These are phyloP conservation scores for Yamadazyma diddensiae DNA, from an alignment of 1,139 yeast genomes.

Conservation along the genomic window DNA sequence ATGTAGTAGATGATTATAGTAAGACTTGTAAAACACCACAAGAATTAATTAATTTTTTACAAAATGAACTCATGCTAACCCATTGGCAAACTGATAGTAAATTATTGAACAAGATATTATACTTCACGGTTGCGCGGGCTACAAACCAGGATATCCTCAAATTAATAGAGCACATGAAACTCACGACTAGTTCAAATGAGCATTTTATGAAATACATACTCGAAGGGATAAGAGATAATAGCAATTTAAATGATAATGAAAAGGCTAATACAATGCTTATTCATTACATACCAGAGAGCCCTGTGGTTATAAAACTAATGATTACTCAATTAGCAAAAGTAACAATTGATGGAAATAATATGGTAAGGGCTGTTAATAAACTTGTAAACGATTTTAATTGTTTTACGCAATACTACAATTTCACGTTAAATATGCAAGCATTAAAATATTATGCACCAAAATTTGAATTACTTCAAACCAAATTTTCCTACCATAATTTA, in stretches of 20 bases:
- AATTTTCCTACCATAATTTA: constrained; percentile 6
- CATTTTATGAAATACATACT: constrained; percentile 13
- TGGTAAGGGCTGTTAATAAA: constrained; percentile 5
- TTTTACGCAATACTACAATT: constrained; percentile 3
- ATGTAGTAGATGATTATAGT: constrained; percentile 37
- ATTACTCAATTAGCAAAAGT: constrained; percentile 5
- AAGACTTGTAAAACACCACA: constrained; percentile 23
- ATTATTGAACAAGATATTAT: constrained; percentile 29
- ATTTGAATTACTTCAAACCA: constrained; percentile 6
- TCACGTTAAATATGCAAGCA: constrained; percentile 2
- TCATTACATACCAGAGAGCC: constrained; percentile 7
- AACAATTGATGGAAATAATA: constrained; percentile 5
- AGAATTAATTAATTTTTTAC: constrained; percentile 34
- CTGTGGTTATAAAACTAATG: constrained; percentile 5
- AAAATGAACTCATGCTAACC: constrained; percentile 27
- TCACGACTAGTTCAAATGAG: neutral
- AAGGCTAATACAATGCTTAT: constrained; percentile 8
- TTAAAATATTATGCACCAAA: constrained; percentile 8
- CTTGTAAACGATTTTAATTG: constrained; percentile 8
- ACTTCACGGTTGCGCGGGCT: constrained; percentile 16
- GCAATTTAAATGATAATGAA: constrained; percentile 1
- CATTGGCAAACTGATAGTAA: constrained; percentile 32
- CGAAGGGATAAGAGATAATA: constrained; percentile 11
- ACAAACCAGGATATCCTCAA: neutral
- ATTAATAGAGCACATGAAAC: neutral